These are phyloP conservation scores for Parsonsia alboflavescens DNA, from an alignment of 257 asterid species.

Conservation along the genomic window DNA sequence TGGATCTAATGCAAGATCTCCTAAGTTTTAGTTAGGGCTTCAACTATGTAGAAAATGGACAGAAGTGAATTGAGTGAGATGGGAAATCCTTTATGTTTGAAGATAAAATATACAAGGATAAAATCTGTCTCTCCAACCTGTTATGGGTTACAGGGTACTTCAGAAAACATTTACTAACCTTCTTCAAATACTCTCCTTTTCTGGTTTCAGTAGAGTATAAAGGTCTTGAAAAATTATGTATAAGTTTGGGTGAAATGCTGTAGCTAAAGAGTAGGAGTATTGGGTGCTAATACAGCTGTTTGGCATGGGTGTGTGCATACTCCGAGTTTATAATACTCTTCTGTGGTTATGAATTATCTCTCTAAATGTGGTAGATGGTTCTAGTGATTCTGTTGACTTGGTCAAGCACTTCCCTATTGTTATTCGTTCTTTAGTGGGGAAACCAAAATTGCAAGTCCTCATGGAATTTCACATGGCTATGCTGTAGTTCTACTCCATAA, in stretches of 20 bases:
- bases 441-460: background rate
- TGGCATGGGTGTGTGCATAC: background rate
- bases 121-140: no score
- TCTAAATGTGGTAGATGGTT: background rate
- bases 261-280: background rate
- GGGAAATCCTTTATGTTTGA: background rate
- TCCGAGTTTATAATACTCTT: background rate
- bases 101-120: background rate
- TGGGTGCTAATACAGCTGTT: background rate
- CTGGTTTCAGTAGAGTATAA: background rate
- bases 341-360: background rate
- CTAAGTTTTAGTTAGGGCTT: background rate
- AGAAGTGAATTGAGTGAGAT: background rate
- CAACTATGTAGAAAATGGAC: background rate
- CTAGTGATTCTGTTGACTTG: background rate
- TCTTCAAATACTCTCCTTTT: background rate
- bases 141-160: background rate
- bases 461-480: background rate
- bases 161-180: background rate
- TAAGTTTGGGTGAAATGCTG: background rate
- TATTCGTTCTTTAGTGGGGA: background rate
- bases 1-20: background rate
- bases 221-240: background rate
- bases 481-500: background rate
- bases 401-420: background rate